phyloP scores from a whole-genome alignment of 176 grass and related monocot species.

The Rhynchospora pubera region DNA sequence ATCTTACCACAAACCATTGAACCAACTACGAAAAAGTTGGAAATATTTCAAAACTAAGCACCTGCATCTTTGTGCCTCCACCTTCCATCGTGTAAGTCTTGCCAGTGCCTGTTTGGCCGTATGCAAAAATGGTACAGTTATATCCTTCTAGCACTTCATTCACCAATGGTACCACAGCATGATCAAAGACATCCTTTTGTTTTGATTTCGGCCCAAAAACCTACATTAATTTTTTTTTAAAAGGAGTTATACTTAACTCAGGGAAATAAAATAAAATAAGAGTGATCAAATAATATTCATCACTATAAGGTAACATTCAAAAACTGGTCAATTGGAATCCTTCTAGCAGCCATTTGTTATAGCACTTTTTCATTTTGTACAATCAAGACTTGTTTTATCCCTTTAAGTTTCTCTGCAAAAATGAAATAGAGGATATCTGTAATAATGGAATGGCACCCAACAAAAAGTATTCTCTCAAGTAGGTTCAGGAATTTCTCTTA shows the following conservation, averaged over 20 bases:
- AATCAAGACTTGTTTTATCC: neutral
- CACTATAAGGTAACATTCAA: neutral
- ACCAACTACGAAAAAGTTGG: neutral
- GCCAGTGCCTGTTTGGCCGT: conserved; percentile 79
- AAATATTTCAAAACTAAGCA: conserved; percentile 7
- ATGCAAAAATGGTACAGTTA: conserved; percentile 89
- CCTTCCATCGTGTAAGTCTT: conserved; percentile 98
- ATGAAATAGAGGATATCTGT: neutral
- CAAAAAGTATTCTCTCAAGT: neutral
- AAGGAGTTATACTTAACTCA: neutral
- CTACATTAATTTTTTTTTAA: conserved; percentile 26
- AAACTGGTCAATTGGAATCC: neutral
- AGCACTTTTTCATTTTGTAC: neutral
- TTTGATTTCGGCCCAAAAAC: conserved; percentile 65
- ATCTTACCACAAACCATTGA: neutral
- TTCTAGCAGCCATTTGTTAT: neutral
- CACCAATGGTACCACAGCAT: conserved; percentile 69
- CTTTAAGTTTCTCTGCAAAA: neutral
- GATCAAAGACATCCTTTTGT: conserved; percentile 78
- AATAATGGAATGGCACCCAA: neutral
- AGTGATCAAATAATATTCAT: neutral
- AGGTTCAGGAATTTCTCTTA: neutral
- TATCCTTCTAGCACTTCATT: conserved; percentile 84
- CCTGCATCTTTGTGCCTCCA: conserved; percentile 52
- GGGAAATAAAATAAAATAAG: neutral